phyloP scores from a whole-genome alignment of 306 rosid species.

The Vigna mungo region DNA sequence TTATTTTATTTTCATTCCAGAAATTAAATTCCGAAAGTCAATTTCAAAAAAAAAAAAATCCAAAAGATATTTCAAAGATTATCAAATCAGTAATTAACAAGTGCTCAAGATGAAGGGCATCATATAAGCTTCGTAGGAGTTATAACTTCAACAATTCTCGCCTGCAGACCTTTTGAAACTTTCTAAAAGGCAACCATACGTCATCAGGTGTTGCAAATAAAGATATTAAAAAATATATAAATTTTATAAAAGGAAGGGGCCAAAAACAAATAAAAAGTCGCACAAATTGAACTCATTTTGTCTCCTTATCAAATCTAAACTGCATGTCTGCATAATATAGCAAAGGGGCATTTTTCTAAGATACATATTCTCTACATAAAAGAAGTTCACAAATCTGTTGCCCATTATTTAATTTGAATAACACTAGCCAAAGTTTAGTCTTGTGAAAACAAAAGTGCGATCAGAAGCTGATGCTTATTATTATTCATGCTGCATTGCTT shows the following conservation, averaged over 20 bases:
- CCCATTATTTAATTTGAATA: constrained; percentile 20
- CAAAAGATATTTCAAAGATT: not conserved
- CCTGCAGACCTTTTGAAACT: constrained; percentile 21
- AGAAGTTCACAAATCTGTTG: not conserved
- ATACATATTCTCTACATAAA: not conserved
- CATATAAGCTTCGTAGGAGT: too few species aligned
- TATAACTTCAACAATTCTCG: not conserved
- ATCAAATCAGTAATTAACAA: not conserved
- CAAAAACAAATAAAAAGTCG: not conserved
- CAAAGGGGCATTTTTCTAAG: constrained; percentile 11
- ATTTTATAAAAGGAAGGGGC: not conserved
- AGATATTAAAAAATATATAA: not conserved
- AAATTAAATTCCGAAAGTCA: too few species aligned
- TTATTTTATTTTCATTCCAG: too few species aligned
- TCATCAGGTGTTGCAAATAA: not conserved
- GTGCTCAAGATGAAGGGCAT: not conserved
- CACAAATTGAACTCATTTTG: constrained; percentile 26
- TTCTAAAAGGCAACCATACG: not conserved
- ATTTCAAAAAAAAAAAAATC: too few species aligned
- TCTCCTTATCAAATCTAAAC: constrained; percentile 33
- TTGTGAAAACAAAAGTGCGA: not conserved
- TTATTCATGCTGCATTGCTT: not conserved
- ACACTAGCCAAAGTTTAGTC: constrained; percentile 16
- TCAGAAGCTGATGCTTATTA: constrained; percentile 8
- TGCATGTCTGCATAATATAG: constrained; percentile 25